Conservation (phyloP, 345 rosid genomes). For the Cochlearia excelsa region DNA sequence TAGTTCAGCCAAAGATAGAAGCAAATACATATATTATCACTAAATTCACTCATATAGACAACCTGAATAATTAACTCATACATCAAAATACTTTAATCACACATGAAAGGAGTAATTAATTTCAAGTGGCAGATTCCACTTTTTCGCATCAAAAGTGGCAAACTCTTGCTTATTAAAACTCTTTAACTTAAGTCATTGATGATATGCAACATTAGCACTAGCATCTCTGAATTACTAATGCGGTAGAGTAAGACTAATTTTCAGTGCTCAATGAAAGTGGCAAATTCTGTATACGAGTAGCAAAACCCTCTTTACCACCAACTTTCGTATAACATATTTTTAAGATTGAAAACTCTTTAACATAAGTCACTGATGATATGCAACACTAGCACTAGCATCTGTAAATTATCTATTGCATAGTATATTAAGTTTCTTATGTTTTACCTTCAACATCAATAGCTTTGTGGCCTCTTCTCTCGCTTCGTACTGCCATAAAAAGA, state of each 20-base stretch:
- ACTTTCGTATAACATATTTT: too few relatives aligned
- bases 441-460: constrained; percentile 31
- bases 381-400: constrained; percentile 15
- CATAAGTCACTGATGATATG: constrained; percentile 14
- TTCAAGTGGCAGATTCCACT: too few relatives aligned
- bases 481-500: constrained; percentile 21
- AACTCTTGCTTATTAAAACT: too few relatives aligned
- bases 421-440: background rate
- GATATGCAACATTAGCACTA: too few relatives aligned
- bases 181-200: too few relatives aligned
- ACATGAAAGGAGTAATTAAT: constrained; percentile 12
- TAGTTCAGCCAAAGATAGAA: constrained; percentile 13
- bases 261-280: too few relatives aligned
- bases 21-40: constrained; percentile 14
- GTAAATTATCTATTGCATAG: background rate
- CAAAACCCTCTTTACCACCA: too few relatives aligned
- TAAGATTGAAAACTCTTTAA: constrained; percentile 17
- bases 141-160: constrained; percentile 34
- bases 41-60: constrained; percentile 27
- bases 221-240: too few relatives aligned
- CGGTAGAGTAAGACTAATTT: too few relatives aligned
- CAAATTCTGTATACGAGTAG: too few relatives aligned
- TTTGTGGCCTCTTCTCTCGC: constrained; percentile 11
- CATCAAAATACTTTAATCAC: background rate
- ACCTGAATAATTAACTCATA: background rate